Evolutionary conservation across 768 basidiomycete genomes (phyloP).

Genomic region (Boletus rex-veris): DNA sequence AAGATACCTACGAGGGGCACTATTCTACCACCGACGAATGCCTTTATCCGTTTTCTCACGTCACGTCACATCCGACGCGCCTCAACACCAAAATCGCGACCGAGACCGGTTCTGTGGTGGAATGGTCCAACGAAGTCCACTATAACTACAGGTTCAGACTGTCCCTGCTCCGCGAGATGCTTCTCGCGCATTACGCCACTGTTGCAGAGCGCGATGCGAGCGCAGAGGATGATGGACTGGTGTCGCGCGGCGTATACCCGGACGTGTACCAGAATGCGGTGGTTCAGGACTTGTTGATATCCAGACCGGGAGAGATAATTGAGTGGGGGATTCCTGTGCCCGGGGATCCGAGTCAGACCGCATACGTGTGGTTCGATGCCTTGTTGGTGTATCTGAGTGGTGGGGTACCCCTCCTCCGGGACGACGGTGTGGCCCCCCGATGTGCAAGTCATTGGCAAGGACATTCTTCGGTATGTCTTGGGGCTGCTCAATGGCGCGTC

Average conservation of each 20-base stretch:
- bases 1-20: conserved; percentile 82
- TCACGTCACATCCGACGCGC: conserved; percentile 20
- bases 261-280: conserved; percentile 53
- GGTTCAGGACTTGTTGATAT: conserved; percentile 66
- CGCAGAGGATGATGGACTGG: conserved; percentile 1
- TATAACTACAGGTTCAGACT: conserved; percentile 91
- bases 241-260: conserved; percentile 48
- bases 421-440: conserved; percentile 68
- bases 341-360: conserved; percentile 70
- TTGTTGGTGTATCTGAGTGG: conserved; percentile 76
- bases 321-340: conserved; percentile 87
- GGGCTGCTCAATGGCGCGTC: background rate
- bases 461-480: conserved; percentile 66
- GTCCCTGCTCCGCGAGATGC: conserved; percentile 54
- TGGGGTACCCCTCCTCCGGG: conserved; percentile 49
- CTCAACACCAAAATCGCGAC: conserved; percentile 43
- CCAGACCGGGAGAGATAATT: conserved; percentile 69
- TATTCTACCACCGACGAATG: conserved; percentile 92
- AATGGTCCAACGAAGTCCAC: conserved; percentile 81
- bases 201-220: conserved; percentile 17
- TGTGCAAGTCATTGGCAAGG: conserved; percentile 88
- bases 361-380: conserved; percentile 96
- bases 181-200: conserved; percentile 51
- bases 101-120: conserved; percentile 75
- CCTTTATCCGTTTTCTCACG: conserved; percentile 53